These are phyloP conservation scores for Fusarium sp. DNA, from an alignment of 2,329 filamentous ascomycete species.

Conservation along the genomic window DNA sequence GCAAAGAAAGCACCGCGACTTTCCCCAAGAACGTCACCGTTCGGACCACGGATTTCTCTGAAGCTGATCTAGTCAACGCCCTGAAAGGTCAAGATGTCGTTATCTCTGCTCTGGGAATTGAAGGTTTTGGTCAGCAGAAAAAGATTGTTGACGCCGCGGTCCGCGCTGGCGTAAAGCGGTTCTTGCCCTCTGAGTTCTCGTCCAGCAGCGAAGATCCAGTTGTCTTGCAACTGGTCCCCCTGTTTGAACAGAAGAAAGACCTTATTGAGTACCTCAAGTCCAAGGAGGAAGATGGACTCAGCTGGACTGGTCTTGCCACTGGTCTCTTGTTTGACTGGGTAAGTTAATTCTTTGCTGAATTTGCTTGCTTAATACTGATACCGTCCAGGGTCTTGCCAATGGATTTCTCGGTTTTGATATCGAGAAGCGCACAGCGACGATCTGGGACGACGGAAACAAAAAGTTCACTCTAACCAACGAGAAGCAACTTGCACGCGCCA, in stretches of 20 bases:
- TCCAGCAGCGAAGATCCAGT: neutral
- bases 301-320: conserved; percentile 2
- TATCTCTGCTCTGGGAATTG: neutral
- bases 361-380: neutral
- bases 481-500: neutral
- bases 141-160: neutral
- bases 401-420: neutral
- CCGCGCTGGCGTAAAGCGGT: neutral
- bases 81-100: neutral
- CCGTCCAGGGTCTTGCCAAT: neutral
- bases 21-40: neutral
- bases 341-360: neutral
- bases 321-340: conserved; percentile 6
- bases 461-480: conserved; percentile 3
- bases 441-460: conserved; percentile 1
- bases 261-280: neutral
- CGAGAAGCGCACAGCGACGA: neutral
- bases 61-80: neutral
- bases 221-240: neutral
- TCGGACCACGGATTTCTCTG: neutral
- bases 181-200: neutral
- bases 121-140: neutral
- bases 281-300: neutral
- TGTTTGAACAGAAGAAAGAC: neutral
- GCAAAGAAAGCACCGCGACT: neutral